phyloP scores from a whole-genome alignment of 306 rosid genomes.

The Canavalia gladiata region DNA sequence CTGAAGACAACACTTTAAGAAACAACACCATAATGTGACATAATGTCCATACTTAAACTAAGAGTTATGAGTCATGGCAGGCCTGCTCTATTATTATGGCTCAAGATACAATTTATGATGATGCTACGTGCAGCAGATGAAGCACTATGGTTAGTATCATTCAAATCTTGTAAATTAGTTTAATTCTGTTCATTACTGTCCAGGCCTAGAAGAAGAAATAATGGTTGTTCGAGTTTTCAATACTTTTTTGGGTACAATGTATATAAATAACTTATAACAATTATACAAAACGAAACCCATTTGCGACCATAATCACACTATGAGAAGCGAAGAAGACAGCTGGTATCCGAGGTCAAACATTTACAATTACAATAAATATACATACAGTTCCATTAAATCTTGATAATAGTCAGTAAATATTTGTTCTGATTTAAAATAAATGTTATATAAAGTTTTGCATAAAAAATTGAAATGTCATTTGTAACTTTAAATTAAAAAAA shows the following conservation, averaged over 20 bases:
- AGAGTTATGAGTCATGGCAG: constrained; percentile 3
- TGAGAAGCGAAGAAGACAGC: background rate
- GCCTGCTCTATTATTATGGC: background rate
- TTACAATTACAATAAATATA: background rate
- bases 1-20: background rate
- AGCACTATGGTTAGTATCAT: constrained; percentile 3
- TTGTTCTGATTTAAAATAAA: background rate
- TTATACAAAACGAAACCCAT: background rate
- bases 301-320: constrained; percentile 14
- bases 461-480: background rate
- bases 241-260: background rate
- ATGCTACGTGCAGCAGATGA: background rate
- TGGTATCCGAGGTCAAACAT: background rate
- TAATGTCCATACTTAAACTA: background rate
- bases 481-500: background rate
- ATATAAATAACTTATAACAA: background rate
- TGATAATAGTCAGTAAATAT: background rate
- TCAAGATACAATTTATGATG: background rate
- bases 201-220: background rate
- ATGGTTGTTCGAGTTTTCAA: background rate
- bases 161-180: constrained; percentile 1
- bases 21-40: constrained; percentile 4
- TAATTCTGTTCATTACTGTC: background rate
- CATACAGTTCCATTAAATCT: background rate
- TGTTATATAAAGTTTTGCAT: background rate